These are phyloP conservation scores for Fusarium austroafricanum DNA, from an alignment of 2,329 filamentous ascomycete genomes.

Conservation along the genomic window DNA sequence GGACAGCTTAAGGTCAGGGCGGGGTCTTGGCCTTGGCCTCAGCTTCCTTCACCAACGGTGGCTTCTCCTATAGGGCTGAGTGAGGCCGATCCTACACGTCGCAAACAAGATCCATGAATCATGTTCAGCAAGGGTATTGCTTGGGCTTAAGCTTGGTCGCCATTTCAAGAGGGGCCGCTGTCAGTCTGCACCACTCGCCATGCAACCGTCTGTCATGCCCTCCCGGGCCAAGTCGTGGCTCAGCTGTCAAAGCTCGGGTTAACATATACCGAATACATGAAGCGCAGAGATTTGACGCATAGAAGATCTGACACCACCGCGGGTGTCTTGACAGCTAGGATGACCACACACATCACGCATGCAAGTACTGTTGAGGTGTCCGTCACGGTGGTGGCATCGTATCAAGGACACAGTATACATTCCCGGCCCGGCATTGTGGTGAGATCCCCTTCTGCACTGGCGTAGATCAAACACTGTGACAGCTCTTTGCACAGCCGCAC, in stretches of 20 bases:
- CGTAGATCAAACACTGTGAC: constrained; percentile 4
- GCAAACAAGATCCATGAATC: constrained; percentile 36
- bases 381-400: neutral
- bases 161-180: constrained; percentile 28
- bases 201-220: constrained; percentile 14
- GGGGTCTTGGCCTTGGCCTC: neutral
- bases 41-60: neutral
- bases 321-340: neutral
- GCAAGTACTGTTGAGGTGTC: neutral
- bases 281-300: neutral
- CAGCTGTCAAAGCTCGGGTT: constrained; percentile 3
- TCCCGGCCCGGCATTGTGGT: neutral
- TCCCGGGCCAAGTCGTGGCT: neutral
- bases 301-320: constrained; percentile 15
- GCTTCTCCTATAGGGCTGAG: constrained; percentile 37
- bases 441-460: constrained; percentile 11
- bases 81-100: constrained; percentile 15
- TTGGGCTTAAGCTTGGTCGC: constrained; percentile 8
- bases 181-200: constrained; percentile 27
- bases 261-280: neutral
- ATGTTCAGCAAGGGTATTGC: constrained; percentile 15
- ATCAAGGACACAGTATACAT: constrained; percentile 1
- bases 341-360: neutral
- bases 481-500: constrained; percentile 3
- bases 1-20: neutral